phyloP scores from a whole-genome alignment of 2,329 filamentous ascomycete species.

The Diaporthe sp. region DNA sequence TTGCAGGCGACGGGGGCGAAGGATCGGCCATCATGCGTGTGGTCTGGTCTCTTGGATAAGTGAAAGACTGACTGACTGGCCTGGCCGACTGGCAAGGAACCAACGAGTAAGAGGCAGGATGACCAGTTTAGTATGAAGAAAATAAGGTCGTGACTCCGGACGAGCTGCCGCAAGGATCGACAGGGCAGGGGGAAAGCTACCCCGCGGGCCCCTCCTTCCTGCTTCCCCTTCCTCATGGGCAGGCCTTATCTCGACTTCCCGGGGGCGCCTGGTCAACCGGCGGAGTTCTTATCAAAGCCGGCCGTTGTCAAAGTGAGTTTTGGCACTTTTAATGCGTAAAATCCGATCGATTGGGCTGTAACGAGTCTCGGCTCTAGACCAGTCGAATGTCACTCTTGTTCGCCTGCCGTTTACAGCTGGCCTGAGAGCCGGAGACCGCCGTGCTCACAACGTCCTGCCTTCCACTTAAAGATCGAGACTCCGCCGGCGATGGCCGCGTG shows the following conservation, averaged over 20 bases:
- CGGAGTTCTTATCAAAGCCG: constrained; percentile 9
- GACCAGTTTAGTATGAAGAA: neutral
- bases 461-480: constrained; percentile 25
- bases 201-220: constrained; percentile 30
- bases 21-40: constrained; percentile 26
- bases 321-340: constrained; percentile 19
- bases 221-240: neutral
- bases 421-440: constrained; percentile 27
- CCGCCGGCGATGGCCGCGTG: constrained; percentile 11
- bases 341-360: constrained; percentile 14
- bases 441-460: neutral
- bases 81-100: neutral
- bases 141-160: neutral
- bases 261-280: constrained; percentile 21
- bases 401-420: constrained; percentile 22
- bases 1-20: constrained; percentile 42
- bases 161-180: constrained; percentile 27
- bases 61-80: neutral
- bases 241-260: constrained; percentile 22
- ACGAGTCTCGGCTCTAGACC: constrained; percentile 6
- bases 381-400: constrained; percentile 28
- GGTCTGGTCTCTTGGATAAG: neutral
- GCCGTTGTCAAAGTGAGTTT: constrained; percentile 21
- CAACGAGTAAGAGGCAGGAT: neutral
- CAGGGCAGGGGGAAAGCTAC: neutral